Evolutionary conservation across 192 early-diverging fungal genomes (phyloP), one percentile per base, ranked within the genome.

Genomic region (Coemansia guatemalensis): DNA sequence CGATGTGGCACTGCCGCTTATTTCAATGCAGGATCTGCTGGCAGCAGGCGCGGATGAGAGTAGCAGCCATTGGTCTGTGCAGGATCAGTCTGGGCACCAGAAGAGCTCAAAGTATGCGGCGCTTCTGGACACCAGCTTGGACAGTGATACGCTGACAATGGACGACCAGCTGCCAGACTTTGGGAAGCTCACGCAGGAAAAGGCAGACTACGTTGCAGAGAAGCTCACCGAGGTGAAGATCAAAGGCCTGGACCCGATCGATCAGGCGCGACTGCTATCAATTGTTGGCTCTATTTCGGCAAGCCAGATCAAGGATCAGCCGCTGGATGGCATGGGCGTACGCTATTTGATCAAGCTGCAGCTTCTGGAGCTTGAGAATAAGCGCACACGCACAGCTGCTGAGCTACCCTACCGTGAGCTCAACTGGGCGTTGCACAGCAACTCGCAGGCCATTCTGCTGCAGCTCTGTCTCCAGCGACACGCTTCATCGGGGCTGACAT

Each of bases 391-490:
- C 27, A 74, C 81, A 2, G 53, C 68, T 8, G 60, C 53, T 2
- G 84, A 76, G 64, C 70, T 88, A 24, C 70, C 71, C 18, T 86
- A 85, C 47, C 78, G 93, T 33, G 95, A 96, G 54, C 64, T 81
- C 18, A 81, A 81, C 55, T 97, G 93, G 93, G 97, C 90, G 4
- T 83, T 88, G 30, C 92, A 92, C 66, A 94, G 91, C 76, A 89
- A 92, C 61, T 97, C 95, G 7, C 95, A 97, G 82, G 90, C 62
- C 0, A 68, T 68, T 48, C 56, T 81, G 44, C 39, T 82, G 29
- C 74, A 79, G 20, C 12, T 67, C 8, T 73, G 69, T 12, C 64
- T 64, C 8, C 64, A 77, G 56, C 56, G 54, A 14, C 78, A 83
- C 8, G 82, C 76, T 30, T 80, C 85, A 35, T 75, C 76, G 0